Percentiles rank a stretch among this genome's conserved stretches.
These are phyloP conservation scores for Vaccinium darrowii DNA, from an alignment of 148 eudicot genomes.

Conservation along the genomic window DNA sequence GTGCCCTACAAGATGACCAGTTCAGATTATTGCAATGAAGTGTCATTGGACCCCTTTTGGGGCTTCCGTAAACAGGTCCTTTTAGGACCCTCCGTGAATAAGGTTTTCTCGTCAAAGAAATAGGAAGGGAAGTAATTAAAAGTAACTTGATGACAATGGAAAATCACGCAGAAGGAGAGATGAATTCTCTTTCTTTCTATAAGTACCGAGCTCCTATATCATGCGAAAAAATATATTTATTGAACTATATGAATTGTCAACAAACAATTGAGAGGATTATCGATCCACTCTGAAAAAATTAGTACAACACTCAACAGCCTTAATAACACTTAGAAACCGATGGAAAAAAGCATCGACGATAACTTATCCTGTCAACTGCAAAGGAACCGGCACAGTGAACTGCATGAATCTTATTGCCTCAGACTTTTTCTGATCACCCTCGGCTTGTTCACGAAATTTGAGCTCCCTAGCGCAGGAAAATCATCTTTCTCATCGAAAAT, in stretches of 20 bases:
- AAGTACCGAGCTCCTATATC: neutral
- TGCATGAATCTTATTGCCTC: neutral
- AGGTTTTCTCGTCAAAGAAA: neutral
- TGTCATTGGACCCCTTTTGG: no score
- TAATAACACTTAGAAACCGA: neutral
- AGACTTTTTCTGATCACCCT: constrained; percentile 1
- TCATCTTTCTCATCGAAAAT: constrained; percentile 29
- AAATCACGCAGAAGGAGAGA: neutral
- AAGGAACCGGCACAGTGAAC: neutral
- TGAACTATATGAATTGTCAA: neutral
- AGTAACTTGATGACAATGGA: neutral
- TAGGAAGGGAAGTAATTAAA: neutral
- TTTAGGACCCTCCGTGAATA: no score
- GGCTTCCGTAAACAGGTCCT: no score
- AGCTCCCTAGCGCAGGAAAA: constrained; percentile 42
- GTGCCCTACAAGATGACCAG: no score
- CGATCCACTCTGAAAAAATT: neutral
- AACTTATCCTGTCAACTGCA: neutral
- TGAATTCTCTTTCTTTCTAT: neutral
- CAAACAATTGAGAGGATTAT: neutral
- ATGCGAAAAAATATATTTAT: no score
- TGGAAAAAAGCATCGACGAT: neutral
- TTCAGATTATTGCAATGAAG: no score
- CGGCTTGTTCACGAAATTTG: constrained; percentile 16
- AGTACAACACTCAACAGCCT: neutral